Percentiles rank a stretch among this genome's conserved stretches.
Conservation (phyloP, 2,329 filamentous ascomycete species). For the Stemphylium beticola region DNA sequence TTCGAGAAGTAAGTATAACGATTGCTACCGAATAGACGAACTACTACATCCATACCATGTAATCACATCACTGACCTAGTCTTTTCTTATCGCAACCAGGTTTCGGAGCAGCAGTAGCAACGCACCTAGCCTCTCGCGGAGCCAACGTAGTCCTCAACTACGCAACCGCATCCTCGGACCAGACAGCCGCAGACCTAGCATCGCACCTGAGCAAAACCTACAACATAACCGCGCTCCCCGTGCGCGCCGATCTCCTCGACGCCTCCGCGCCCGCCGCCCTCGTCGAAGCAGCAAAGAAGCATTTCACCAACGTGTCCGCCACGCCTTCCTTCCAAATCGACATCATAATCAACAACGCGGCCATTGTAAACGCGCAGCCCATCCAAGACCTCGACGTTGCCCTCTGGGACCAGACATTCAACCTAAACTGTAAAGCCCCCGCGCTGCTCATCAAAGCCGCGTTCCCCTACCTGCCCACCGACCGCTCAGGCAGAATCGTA, state of each 20-base stretch:
- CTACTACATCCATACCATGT: background rate
- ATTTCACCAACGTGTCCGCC: conserved; percentile 5
- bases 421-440: conserved; percentile 13
- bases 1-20: conserved; percentile 7
- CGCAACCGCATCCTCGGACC: conserved; percentile 6
- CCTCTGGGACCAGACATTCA: conserved; percentile 13
- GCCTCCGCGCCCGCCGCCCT: conserved; percentile 9
- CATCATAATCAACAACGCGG: conserved; percentile 13
- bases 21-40: background rate
- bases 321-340: conserved; percentile 10
- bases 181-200: conserved; percentile 8
- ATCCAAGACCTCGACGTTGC: conserved; percentile 11
- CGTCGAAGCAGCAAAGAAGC: conserved; percentile 7
- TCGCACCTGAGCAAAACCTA: conserved; percentile 12
- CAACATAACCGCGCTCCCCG: conserved; percentile 10
- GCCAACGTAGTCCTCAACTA: conserved; percentile 13
- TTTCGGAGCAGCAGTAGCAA: conserved; percentile 13
- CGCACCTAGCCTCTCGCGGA: conserved; percentile 9
- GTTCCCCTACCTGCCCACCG: conserved; percentile 8
- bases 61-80: background rate
- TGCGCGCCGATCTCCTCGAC: conserved; percentile 12
- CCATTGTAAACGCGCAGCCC: conserved; percentile 10
- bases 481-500: conserved; percentile 11
- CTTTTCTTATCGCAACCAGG: background rate
- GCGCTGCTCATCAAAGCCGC: conserved; percentile 11